These are phyloP conservation scores for Gossypium stocksii DNA, from an alignment of 345 rosid species.

Conservation along the genomic window DNA sequence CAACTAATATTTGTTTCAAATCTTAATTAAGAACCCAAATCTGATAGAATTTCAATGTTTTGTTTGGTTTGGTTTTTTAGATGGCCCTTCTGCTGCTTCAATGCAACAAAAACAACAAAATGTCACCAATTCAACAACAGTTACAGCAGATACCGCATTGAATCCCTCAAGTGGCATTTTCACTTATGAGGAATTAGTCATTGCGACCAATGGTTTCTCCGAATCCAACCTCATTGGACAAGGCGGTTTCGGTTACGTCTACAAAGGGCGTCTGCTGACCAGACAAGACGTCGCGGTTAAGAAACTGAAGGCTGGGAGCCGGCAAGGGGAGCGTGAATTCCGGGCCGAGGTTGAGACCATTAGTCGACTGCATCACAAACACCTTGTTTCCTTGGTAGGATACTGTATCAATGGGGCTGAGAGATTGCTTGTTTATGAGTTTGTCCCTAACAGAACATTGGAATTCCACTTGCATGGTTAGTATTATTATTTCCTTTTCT, in stretches of 20 bases:
- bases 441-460: conserved; percentile 42
- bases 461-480: conserved; percentile 43
- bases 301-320: conserved; percentile 34
- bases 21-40: background rate
- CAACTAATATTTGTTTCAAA: background rate
- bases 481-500: background rate
- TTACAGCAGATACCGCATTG: background rate
- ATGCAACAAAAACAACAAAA: conserved; percentile 12
- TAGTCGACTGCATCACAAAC: background rate
- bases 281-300: conserved; percentile 41
- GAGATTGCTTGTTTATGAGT: conserved; percentile 16
- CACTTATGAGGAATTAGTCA: conserved; percentile 27
- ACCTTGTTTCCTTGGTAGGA: background rate
- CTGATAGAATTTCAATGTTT: background rate
- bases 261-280: conserved; percentile 30
- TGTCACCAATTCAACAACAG: background rate
- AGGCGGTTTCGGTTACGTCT: conserved; percentile 46
- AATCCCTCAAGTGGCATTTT: conserved; percentile 23
- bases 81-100: background rate
- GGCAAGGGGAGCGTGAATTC: conserved; percentile 39
- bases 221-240: conserved; percentile 38
- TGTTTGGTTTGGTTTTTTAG: background rate
- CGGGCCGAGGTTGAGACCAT: background rate
- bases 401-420: background rate
- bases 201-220: conserved; percentile 36